Conservation (phyloP, 768 basidiomycete genomes). For the Russula sp. region DNA sequence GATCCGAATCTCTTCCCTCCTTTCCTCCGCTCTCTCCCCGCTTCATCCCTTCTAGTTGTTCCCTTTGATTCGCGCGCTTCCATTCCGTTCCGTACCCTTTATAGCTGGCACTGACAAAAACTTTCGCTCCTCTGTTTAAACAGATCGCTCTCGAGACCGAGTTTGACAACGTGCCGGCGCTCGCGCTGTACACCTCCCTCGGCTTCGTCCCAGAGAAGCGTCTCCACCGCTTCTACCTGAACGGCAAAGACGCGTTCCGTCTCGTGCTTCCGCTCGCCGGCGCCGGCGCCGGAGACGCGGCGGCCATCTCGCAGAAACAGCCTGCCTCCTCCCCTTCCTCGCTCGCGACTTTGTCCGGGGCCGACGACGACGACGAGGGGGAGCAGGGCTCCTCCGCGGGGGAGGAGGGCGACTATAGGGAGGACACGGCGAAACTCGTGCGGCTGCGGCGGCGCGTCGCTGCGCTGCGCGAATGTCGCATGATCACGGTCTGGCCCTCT, state of each 20-base stretch:
- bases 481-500: constrained; percentile 23
- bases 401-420: neutral
- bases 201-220: constrained; percentile 97
- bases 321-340: neutral
- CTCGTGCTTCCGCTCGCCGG: constrained; percentile 58
- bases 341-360: neutral
- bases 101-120: neutral
- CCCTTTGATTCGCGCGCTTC: neutral
- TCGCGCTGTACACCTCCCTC: constrained; percentile 84
- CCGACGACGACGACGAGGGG: neutral
- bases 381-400: neutral
- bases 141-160: constrained; percentile 96
- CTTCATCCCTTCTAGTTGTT: constrained; percentile 37
- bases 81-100: neutral
- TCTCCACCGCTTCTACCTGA: constrained; percentile 91
- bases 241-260: constrained; percentile 92
- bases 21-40: constrained; percentile 39
- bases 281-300: neutral
- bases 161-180: constrained; percentile 82
- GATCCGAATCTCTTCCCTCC: constrained; percentile 1
- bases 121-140: neutral
- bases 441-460: constrained; percentile 19
- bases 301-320: neutral
- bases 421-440: constrained; percentile 14
- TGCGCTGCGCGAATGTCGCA: constrained; percentile 18